phyloP scores from a whole-genome alignment of 208 protist species.

The Wallacemonas sp. region DNA sequence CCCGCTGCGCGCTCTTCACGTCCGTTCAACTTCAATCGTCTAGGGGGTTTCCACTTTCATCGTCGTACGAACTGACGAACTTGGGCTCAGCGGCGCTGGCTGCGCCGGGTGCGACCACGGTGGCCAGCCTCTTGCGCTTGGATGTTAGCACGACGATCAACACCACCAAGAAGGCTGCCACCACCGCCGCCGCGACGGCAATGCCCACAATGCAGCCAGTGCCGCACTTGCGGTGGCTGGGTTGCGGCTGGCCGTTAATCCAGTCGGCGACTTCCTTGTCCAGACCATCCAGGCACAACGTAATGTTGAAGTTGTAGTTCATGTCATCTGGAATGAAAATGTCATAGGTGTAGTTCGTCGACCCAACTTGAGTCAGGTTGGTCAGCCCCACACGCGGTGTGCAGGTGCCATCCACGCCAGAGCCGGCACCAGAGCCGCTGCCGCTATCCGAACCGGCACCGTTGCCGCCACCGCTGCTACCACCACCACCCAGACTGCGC shows the following conservation, averaged over 20 bases:
- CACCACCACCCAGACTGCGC: neutral
- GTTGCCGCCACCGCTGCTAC: neutral
- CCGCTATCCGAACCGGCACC: neutral
- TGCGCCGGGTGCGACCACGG: conserved; percentile 49
- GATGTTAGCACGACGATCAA: conserved; percentile 62
- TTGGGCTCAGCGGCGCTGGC: conserved; percentile 25
- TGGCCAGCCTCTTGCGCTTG: conserved; percentile 67
- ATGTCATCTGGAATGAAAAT: conserved; percentile 39
- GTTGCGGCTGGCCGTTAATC: conserved; percentile 8
- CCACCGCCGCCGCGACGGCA: conserved; percentile 53
- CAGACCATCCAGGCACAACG: conserved; percentile 33
- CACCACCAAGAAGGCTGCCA: conserved; percentile 52
- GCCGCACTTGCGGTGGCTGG: conserved; percentile 24
- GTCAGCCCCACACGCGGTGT: conserved; percentile 30
- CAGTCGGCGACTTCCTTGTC: conserved; percentile 22
- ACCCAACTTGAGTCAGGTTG: conserved; percentile 39
- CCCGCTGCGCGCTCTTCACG: neutral
- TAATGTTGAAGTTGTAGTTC: conserved; percentile 36
- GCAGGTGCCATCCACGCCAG: conserved; percentile 14
- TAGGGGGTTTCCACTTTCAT: conserved; percentile 31
- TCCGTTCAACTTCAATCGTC: conserved; percentile 4
- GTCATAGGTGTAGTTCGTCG: conserved; percentile 27
- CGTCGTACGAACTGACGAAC: conserved; percentile 44
- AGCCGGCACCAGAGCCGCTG: neutral
- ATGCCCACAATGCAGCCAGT: conserved; percentile 75